These are phyloP conservation scores for Aspergillus pseudoglaucus DNA, from an alignment of 2,329 filamentous ascomycete genomes.

Conservation along the genomic window DNA sequence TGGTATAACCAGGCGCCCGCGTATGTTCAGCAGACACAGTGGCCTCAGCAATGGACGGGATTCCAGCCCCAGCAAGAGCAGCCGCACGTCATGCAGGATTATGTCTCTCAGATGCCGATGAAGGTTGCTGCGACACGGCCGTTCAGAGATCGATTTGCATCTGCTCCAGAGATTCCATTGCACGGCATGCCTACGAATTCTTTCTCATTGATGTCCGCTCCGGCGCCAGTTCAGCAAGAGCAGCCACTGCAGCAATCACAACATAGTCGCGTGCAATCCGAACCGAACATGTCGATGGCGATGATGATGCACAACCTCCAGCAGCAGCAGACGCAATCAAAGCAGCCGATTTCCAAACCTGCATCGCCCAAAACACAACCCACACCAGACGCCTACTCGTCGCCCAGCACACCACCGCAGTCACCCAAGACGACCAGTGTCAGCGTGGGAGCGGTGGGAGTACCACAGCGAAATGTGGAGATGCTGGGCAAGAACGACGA, in stretches of 20 bases:
- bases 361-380: slow-evolving; percentile 23
- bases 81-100: slow-evolving; percentile 22
- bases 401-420: slow-evolving; percentile 21
- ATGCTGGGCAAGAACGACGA: slow-evolving; percentile 13
- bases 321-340: slow-evolving; percentile 11
- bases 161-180: slow-evolving; percentile 26
- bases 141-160: slow-evolving; percentile 29
- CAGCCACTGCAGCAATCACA: slow-evolving; percentile 12
- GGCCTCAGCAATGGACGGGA: slow-evolving; percentile 16
- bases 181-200: slow-evolving; percentile 10
- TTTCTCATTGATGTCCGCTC: slow-evolving; percentile 8
- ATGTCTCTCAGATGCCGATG: slow-evolving; percentile 8
- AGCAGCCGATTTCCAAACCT: slow-evolving; percentile 15
- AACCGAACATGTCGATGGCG: slow-evolving; percentile 5
- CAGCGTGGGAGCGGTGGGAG: slow-evolving; percentile 4
- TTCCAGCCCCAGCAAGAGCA: slow-evolving; percentile 22
- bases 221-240: slow-evolving; percentile 15
- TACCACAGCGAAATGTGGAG: slow-evolving; percentile 5
- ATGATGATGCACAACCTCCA: neutral
- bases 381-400: slow-evolving; percentile 28
- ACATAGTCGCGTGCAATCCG: slow-evolving; percentile 16
- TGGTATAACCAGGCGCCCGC: slow-evolving; percentile 20
- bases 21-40: slow-evolving; percentile 17
- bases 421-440: slow-evolving; percentile 18
- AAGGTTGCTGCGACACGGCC: slow-evolving; percentile 3